Evolutionary conservation across 2,329 filamentous ascomycete species (phyloP), one percentile per base, ranked within the genome.

Genomic region (Aspergillus sp.): DNA sequence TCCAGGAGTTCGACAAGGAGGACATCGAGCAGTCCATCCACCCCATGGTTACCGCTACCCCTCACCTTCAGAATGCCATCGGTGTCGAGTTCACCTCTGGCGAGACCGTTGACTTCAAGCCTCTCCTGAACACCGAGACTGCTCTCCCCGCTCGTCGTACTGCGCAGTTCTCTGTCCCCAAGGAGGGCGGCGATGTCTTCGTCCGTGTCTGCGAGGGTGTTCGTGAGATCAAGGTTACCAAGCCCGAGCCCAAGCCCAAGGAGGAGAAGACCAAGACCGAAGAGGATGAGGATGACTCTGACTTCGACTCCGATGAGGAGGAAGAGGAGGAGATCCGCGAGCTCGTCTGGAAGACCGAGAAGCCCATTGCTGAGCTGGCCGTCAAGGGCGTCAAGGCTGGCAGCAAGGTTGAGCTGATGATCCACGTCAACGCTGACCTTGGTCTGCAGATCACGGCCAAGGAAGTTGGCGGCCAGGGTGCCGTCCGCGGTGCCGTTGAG

Each of bases 11-110:
- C 78, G 95, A 99, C 71, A 85, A 87, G 68, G 89, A 92, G 67
- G 94, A 98, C 74, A 96, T 99, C 69, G 91, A 96, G 76, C 93
- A 97, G 84, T 96, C 91, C 64, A 96, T 92, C 51, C 94, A 99
- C 82, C 89, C 95, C 55, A 91, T 92, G 74, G 92, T 99, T 65
- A 97, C 94, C 36, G 94, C 93, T 15, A 92, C 96, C 55, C 92
- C 92, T 70, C 95, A 99, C 81, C 88, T 96, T 65, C 84, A 87
- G 69, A 90, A 93, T 74, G 91, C 94, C 64, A 91, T 99, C 65
- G 95, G 95, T 75, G 90, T 98, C 56, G 84, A 96, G 65, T 86
- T 88, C 68, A 80, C 86, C 49, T 71, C 88, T 52, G 83, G 84
- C 52, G 79, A 79, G 47, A 83, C 86, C 61, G 88, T 91, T 65